A percentile compares a stretch with the other conserved stretches of the same genome.
Conservation (phyloP, 371 early-diverging fungal genomes). For the Catenaria anguillulae region DNA sequence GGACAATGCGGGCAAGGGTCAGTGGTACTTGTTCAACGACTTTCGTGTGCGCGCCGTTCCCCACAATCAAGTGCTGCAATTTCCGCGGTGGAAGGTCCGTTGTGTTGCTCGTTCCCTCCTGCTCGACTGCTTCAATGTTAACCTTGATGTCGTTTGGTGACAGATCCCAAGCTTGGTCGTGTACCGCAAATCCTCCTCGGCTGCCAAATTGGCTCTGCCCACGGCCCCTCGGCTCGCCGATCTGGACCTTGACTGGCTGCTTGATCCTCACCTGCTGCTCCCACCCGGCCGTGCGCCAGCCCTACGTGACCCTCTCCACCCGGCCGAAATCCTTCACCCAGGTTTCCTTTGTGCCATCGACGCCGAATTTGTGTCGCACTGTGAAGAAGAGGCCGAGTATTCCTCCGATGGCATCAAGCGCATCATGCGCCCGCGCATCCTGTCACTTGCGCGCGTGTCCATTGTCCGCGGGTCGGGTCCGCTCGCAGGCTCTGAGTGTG, state of each 20-base stretch:
- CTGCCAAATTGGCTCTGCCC: no score
- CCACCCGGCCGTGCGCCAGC: slow-evolving; percentile 17
- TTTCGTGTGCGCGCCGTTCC: slow-evolving; percentile 67
- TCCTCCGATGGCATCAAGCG: slow-evolving; percentile 78
- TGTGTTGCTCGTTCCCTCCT: no score
- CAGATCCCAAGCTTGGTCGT: no score
- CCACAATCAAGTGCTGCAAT: slow-evolving; percentile 46
- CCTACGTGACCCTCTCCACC: not conserved
- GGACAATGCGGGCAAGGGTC: no score
- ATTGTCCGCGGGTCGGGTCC: slow-evolving; percentile 66
- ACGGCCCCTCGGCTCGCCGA: no score
- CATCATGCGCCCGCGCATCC: slow-evolving; percentile 59
- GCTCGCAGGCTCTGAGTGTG: slow-evolving; percentile 62
- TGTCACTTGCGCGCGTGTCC: slow-evolving; percentile 75
- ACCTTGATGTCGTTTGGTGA: no score
- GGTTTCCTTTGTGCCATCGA: slow-evolving; percentile 72
- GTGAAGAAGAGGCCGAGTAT: slow-evolving; percentile 69
- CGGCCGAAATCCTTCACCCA: slow-evolving; percentile 20
- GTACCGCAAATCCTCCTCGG: no score
- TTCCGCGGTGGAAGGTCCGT: slow-evolving; percentile 64
- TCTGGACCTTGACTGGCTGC: slow-evolving; percentile 43
- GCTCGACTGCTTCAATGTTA: no score
- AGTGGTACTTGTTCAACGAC: slow-evolving; percentile 87
- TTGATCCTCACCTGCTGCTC: slow-evolving; percentile 28
- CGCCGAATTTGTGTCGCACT: slow-evolving; percentile 81